Percentiles rank a stretch among this genome's conserved stretches.
phyloP scores from a whole-genome alignment of 805 yeast genomes.

The Candida ascalaphidarum region DNA sequence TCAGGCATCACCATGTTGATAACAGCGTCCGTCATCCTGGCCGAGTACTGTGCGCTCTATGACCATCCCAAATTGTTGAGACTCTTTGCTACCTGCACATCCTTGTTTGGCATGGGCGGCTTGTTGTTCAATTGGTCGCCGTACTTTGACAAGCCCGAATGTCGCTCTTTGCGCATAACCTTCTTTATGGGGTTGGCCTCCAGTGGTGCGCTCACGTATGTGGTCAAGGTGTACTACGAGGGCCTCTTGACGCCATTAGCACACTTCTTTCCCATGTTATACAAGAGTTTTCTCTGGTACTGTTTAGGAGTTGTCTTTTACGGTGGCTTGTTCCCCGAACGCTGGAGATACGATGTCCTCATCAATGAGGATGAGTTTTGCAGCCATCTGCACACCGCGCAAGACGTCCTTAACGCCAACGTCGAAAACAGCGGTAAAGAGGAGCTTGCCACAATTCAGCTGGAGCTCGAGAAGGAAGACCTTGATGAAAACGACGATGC shows the following conservation, averaged over 20 bases:
- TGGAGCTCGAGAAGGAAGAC: constrained; percentile 16
- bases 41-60: constrained; percentile 73
- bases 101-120: constrained; percentile 63
- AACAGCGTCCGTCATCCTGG: constrained; percentile 79
- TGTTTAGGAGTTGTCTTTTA: constrained; percentile 78
- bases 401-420: constrained; percentile 24
- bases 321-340: constrained; percentile 83
- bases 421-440: constrained; percentile 30
- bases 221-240: constrained; percentile 44
- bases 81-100: constrained; percentile 51
- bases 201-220: constrained; percentile 62
- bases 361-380: constrained; percentile 34
- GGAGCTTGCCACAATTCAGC: constrained; percentile 23
- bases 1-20: constrained; percentile 89
- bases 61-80: constrained; percentile 43
- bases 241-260: constrained; percentile 45
- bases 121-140: constrained; percentile 88
- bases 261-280: constrained; percentile 58
- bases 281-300: constrained; percentile 69
- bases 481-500: constrained; percentile 2
- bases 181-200: constrained; percentile 75
- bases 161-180: constrained; percentile 67
- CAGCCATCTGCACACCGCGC: constrained; percentile 12
- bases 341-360: constrained; percentile 67
- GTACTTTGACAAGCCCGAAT: constrained; percentile 78